These are phyloP conservation scores for Calendula officinalis DNA, from an alignment of 129 eudicot genomes.

Conservation along the genomic window DNA sequence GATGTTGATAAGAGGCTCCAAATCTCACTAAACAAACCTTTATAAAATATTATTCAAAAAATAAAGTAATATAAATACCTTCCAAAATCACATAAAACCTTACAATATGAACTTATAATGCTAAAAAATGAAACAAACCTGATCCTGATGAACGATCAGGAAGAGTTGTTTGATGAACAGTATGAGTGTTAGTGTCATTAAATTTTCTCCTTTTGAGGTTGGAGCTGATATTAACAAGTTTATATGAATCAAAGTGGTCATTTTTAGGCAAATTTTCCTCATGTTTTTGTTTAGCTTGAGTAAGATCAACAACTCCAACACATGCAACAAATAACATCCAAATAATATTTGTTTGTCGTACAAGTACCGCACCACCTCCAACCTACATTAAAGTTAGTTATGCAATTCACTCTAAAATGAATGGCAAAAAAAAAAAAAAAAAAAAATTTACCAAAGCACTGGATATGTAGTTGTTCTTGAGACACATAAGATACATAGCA, in stretches of 20 bases:
- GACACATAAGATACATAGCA: conserved; percentile 56
- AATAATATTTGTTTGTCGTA: conserved; percentile 82
- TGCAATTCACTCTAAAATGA: conserved; percentile 1
- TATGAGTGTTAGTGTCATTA: conserved; percentile 4
- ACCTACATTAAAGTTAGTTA: conserved; percentile 43
- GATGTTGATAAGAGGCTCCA: conserved; percentile 41
- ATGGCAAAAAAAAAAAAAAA: neutral
- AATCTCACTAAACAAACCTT: conserved; percentile 71
- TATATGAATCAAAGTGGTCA: conserved; percentile 24
- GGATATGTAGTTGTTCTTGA: conserved; percentile 63
- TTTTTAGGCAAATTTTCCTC: conserved; percentile 31
- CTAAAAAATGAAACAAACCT: conserved; percentile 43
- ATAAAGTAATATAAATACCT: neutral
- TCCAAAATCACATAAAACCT: neutral
- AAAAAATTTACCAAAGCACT: conserved; percentile 67
- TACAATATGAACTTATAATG: neutral
- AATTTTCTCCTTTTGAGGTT: conserved; percentile 57
- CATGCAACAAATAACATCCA: conserved; percentile 86
- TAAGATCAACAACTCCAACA: conserved; percentile 46
- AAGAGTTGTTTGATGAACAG: conserved; percentile 18
- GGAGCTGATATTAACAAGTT: conserved; percentile 29
- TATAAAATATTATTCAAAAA: conserved; percentile 10
- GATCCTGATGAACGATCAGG: conserved; percentile 31
- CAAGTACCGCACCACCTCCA: conserved; percentile 67
- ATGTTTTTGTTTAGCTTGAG: conserved; percentile 31